Evolutionary conservation across 352 stramenopile species (phyloP), one percentile per base, ranked within the genome.

Genomic region (Blastocystis sp.): DNA sequence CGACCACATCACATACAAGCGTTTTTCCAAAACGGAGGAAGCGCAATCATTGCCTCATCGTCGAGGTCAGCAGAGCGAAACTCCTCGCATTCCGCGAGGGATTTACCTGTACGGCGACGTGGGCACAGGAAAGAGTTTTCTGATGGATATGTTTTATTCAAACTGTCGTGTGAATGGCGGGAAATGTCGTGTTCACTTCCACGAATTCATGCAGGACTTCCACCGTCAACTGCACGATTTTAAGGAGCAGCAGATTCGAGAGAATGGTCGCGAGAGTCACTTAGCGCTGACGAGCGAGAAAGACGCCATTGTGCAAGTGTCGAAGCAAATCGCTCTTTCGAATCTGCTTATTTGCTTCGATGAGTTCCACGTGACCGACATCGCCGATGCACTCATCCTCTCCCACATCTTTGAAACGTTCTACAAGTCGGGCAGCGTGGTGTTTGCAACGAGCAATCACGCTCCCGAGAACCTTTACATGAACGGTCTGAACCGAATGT

Each of bases 141-240:
- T 98, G 13, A 96, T 98, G 94, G 95, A 98, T 90, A 88, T 97
- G 20, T 98, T 98, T 90, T 98, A 94, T 89, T 77, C 92, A 18
- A 63, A 76, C 0, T 45, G 34, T 20, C 7, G 9, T 8, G 76
- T 87, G 59, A 75, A 87, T 53, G 76, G 76, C 73, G 63, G 63
- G 23, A 87, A 87, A n/a, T 87, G 90, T 23, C 92, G 95, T 53
- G 94, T 98, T 76, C 97, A 99, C 90, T 98, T 99, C 90, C 97
- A 99, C 92, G 93, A 95, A 77, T 98, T 99, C 92, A 96, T 99
- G 93, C 91, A 97, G 54, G 94, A 98, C 18, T 94, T 99, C n/a
- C 97, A 99, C 89, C 89, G 92, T 76, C 92, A 94, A 5, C 93
- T 99, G 56, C 94, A 97, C 89, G 47, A 90, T 34, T 91, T 96